Conservation (phyloP, 2,329 filamentous ascomycete genomes). For the Penicillium sp. region DNA sequence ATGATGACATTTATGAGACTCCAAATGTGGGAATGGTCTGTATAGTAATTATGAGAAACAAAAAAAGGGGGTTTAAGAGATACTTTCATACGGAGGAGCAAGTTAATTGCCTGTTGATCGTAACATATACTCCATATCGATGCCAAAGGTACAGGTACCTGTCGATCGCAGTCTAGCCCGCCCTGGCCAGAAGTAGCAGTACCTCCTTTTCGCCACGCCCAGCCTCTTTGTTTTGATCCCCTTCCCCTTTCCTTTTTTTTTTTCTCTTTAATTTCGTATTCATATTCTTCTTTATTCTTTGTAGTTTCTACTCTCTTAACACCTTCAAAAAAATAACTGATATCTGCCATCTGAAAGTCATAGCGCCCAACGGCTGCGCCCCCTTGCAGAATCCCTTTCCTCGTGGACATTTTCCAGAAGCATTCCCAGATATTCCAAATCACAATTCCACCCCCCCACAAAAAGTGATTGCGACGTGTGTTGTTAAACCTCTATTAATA, state of each 20-base stretch:
- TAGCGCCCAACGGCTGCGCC: conserved; percentile 2
- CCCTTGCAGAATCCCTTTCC: conserved; percentile 10
- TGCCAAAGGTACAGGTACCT: not conserved
- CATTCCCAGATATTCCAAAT: conserved; percentile 8
- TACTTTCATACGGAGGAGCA: not conserved
- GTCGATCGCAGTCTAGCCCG: not conserved
- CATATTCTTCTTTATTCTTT: not conserved
- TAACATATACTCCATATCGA: not conserved
- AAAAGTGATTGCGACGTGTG: not conserved
- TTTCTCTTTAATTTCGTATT: not conserved
- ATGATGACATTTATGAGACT: conserved; percentile 22
- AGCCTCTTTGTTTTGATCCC: conserved; percentile 14
- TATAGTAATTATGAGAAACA: conserved; percentile 6
- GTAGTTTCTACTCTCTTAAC: not conserved
- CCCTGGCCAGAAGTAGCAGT: conserved; percentile 1
- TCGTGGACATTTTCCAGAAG: conserved; percentile 17
- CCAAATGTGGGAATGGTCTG: conserved; percentile 2
- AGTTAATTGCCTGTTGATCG: not conserved
- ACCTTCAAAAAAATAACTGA: not conserved
- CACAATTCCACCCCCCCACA: not conserved
- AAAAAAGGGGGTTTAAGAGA: not conserved
- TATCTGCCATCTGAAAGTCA: not conserved
- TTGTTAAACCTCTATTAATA: not conserved
- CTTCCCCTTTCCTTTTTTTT: not conserved
- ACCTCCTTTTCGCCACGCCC: conserved; percentile 14